phyloP scores from a whole-genome alignment of 2,329 filamentous ascomycete species.

The Hymenoscyphus repandus region DNA sequence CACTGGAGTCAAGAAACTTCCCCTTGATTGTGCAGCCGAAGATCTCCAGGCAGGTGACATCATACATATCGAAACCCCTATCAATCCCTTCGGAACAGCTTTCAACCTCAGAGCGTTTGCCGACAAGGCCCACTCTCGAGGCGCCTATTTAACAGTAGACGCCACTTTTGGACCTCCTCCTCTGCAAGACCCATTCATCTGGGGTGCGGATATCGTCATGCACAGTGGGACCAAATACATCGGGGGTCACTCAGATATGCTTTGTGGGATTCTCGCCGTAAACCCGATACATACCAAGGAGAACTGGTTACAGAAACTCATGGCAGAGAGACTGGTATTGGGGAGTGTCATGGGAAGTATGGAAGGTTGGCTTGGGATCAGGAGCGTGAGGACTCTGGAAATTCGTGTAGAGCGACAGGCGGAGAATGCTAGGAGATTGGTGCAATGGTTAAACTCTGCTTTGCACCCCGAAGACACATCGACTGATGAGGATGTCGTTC shows the following conservation, averaged over 20 bases:
- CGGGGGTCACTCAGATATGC: conserved; percentile 89
- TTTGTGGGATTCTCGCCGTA: conserved; percentile 77
- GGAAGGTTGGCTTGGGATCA: conserved; percentile 87
- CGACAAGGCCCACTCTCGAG: conserved; percentile 62
- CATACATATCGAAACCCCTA: conserved; percentile 85
- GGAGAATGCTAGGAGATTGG: conserved; percentile 62
- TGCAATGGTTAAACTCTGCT: conserved; percentile 57
- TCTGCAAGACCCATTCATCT: conserved; percentile 76
- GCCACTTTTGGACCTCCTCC: conserved; percentile 90
- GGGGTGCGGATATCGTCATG: conserved; percentile 82
- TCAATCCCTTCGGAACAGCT: conserved; percentile 85
- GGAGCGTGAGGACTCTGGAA: conserved; percentile 81
- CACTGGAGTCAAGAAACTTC: conserved; percentile 66
- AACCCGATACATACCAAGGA: conserved; percentile 42
- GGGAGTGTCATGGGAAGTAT: conserved; percentile 83
- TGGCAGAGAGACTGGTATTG: conserved; percentile 66
- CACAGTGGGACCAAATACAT: conserved; percentile 96
- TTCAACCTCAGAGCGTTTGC: conserved; percentile 69
- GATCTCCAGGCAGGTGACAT: conserved; percentile 73
- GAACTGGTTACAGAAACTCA: conserved; percentile 56
- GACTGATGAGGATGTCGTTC: conserved; percentile 4
- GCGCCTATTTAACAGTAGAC: conserved; percentile 78
- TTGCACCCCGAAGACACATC: conserved; percentile 17
- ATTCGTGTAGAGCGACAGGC: conserved; percentile 76
- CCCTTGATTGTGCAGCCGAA: conserved; percentile 61